A percentile compares a stretch with the other conserved stretches of the same genome.
phyloP scores from a whole-genome alignment of 2,329 filamentous ascomycete genomes.

The Cordyceps javanica region DNA sequence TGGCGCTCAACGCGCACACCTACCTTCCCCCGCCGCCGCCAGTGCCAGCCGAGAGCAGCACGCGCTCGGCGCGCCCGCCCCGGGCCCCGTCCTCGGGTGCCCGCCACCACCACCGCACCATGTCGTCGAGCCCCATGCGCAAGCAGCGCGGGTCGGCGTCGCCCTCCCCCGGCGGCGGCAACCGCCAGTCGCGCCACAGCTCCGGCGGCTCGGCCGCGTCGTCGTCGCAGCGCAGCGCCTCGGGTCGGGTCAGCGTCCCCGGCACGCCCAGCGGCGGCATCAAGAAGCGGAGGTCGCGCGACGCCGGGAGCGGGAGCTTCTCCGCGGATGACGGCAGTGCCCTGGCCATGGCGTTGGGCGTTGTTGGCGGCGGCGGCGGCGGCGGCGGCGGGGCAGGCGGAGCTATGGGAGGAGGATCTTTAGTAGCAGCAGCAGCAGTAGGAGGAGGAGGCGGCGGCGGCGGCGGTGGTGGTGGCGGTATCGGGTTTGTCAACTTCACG shows the following conservation, averaged over 20 bases:
- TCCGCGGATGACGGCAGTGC: slow-evolving; percentile 17
- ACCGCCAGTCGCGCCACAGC: slow-evolving; percentile 31
- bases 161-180: slow-evolving; percentile 20
- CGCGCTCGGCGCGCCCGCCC: slow-evolving; percentile 39
- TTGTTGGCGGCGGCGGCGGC: slow-evolving; percentile 19
- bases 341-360: slow-evolving; percentile 19
- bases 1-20: slow-evolving; percentile 28
- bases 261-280: slow-evolving; percentile 33
- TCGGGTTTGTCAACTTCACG: slow-evolving; percentile 84
- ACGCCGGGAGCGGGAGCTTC: slow-evolving; percentile 23
- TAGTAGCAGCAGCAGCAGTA: too few relatives aligned
- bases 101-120: slow-evolving; percentile 33
- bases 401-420: too few relatives aligned
- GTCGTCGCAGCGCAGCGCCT: slow-evolving; percentile 29
- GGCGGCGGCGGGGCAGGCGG: too few relatives aligned
- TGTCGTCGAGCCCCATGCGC: slow-evolving; percentile 33
- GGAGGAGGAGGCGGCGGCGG: too few relatives aligned
- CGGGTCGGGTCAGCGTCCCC: slow-evolving; percentile 30
- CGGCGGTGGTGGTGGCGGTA: slow-evolving; percentile 19
- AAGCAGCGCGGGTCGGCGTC: slow-evolving; percentile 37
- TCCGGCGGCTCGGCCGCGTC: slow-evolving; percentile 29
- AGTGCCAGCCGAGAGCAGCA: slow-evolving; percentile 10
- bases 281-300: slow-evolving; percentile 33
- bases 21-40: slow-evolving; percentile 30
- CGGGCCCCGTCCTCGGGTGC: slow-evolving; percentile 50